Evolutionary conservation across 495 filamentous ascomycete species (phyloP).

Genomic region (Lineolata rhizophorae): DNA sequence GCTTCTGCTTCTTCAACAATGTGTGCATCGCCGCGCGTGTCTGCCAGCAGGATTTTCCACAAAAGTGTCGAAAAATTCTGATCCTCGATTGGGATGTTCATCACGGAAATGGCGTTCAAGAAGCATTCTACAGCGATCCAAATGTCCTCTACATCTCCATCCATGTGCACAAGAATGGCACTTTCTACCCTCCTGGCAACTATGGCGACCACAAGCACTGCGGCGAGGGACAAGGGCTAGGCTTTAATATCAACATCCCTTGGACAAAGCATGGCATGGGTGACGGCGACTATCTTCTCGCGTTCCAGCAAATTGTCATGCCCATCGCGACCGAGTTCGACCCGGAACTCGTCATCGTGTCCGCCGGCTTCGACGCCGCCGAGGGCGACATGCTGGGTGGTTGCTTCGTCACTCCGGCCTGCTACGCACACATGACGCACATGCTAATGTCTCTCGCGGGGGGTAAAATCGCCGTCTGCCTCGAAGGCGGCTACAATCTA

Average conservation of each 20-base stretch:
- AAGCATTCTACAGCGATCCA: constrained; percentile 83
- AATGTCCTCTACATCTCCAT: constrained; percentile 91
- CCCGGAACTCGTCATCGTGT: constrained; percentile 84
- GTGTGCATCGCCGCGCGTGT: constrained; percentile 73
- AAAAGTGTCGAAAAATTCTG: constrained; percentile 63
- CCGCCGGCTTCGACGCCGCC: constrained; percentile 91
- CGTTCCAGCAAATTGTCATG: constrained; percentile 95
- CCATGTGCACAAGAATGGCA: constrained; percentile 66
- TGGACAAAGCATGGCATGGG: constrained; percentile 88
- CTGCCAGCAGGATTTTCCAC: constrained; percentile 53
- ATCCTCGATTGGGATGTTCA: constrained; percentile 90
- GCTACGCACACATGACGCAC: constrained; percentile 97
- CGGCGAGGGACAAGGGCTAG: constrained; percentile 49
- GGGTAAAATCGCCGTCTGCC: constrained; percentile 75
- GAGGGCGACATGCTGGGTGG: constrained; percentile 79
- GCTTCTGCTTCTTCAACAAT: constrained; percentile 96
- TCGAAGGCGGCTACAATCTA: constrained; percentile 92
- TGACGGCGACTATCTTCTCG: constrained; percentile 88
- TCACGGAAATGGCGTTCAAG: constrained; percentile 89
- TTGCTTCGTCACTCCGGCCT: constrained; percentile 72
- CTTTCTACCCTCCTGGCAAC: constrained; percentile 64
- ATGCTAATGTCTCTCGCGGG: constrained; percentile 94
- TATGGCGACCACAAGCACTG: constrained; percentile 60
- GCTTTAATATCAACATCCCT: constrained; percentile 84
- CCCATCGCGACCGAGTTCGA: constrained; percentile 82